phyloP scores from a whole-genome alignment of 495 filamentous ascomycete genomes.

The Halenospora varia region DNA sequence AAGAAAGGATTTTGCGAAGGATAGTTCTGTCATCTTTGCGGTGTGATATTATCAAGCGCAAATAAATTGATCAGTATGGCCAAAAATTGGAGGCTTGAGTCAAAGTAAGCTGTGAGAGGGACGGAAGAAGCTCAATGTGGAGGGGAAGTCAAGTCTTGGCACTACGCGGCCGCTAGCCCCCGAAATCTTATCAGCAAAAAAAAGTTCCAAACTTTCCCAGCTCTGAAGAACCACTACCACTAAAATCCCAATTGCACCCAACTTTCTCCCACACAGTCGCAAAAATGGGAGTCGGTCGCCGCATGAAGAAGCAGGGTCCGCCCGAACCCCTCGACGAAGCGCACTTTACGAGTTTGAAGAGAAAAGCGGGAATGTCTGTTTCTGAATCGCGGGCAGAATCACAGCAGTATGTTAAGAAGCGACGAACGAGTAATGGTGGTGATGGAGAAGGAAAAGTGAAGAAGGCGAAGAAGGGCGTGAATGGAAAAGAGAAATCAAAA shows the following conservation, averaged over 20 bases:
- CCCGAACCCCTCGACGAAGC: slow-evolving; percentile 79
- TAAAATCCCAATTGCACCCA: neutral
- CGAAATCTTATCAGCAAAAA: slow-evolving; percentile 22
- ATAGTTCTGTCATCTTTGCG: slow-evolving; percentile 71
- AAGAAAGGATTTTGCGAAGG: slow-evolving; percentile 82
- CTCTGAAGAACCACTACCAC: neutral
- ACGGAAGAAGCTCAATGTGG: slow-evolving; percentile 11
- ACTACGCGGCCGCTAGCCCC: neutral
- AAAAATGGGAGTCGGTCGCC: slow-evolving; percentile 83
- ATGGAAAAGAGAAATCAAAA: slow-evolving; percentile 29
- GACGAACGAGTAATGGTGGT: slow-evolving; percentile 50
- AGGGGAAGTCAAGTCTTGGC: slow-evolving; percentile 15
- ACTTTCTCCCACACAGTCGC: neutral
- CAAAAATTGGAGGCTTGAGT: too few relatives aligned
- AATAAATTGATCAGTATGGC: too few relatives aligned
- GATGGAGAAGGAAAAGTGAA: slow-evolving; percentile 26
- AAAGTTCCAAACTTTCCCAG: slow-evolving; percentile 9
- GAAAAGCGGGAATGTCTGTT: slow-evolving; percentile 60
- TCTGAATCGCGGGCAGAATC: slow-evolving; percentile 39
- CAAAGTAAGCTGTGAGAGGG: neutral
- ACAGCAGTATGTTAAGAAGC: slow-evolving; percentile 55
- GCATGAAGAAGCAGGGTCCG: slow-evolving; percentile 92
- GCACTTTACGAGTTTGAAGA: slow-evolving; percentile 68
- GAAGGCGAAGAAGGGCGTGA: slow-evolving; percentile 35
- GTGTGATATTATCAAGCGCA: neutral